Base-by-base conservation (phyloP, 495 filamentous ascomycete species). In the Achaetomiella virescens region DNA sequence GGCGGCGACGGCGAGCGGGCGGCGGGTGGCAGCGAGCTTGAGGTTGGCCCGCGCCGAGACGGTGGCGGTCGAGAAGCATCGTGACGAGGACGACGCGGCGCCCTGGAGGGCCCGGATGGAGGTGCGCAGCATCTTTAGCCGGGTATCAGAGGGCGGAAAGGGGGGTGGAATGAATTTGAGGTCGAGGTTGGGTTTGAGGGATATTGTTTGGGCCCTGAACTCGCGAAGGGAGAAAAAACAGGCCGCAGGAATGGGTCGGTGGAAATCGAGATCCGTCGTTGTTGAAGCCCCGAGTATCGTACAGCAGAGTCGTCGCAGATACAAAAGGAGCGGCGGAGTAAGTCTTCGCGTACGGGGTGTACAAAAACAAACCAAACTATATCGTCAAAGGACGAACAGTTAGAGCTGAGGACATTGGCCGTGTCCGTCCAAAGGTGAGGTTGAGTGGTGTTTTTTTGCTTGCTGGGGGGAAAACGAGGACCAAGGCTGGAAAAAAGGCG, bases 91-190 rank as follows among this genome's bases (percentile, higher is more conserved):
- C 17, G 64, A 55, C 18, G 62, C 60, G 24, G 60, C 66, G 64
- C 62, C 47, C 49, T 67, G 64, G 38, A 69, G 64, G 46, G 54
- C 66, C 54, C 62, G 59, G 56, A 69, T 54, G 17, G 66, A 67
- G 58, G 57, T 61, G 64, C 71, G 70, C 64, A 79, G 74, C 72
- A 83, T 77, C 79, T n/a, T 81, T 79, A 68, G 60, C 66, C 66
- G 66, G 31, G 38, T 59, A 43, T 58, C 22, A 18, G 51, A 46
- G 58, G 47, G 17, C 33, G 33, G 24, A 6, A 18, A 11, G 37
- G 22, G 48, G 50, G 17, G 22, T 17, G 38, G 33, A n/a, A n/a
- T n/a, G 50, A 52, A 12, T 29, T 48, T 31, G 60, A 55, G 18
- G 49, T 27, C 21, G 48, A 53, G 31, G 57, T 25, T 56, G 52